phyloP scores from a whole-genome alignment of 1,139 yeast genomes.

The Kodamaea fungicola region DNA sequence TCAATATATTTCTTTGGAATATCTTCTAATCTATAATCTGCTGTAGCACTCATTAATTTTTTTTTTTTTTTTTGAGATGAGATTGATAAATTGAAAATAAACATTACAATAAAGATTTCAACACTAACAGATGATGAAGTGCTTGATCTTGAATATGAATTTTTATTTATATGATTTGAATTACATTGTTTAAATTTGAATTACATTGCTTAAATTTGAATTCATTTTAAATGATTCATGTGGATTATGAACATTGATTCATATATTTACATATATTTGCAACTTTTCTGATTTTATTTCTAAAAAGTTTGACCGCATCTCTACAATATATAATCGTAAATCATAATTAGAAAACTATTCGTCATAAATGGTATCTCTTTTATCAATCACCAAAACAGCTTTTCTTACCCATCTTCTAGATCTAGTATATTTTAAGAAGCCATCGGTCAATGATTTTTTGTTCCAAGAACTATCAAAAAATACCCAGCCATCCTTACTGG shows the following conservation, averaged over 20 bases:
- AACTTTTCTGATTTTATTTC: too few relatives aligned
- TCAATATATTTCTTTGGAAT: slow-evolving; percentile 22
- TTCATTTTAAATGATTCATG: too few relatives aligned
- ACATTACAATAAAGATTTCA: too few relatives aligned
- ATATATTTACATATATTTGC: too few relatives aligned
- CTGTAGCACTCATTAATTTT: slow-evolving; percentile 10
- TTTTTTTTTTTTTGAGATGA: too few relatives aligned
- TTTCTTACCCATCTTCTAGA: slow-evolving; percentile 48
- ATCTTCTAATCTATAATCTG: slow-evolving; percentile 12
- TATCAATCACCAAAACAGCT: slow-evolving; percentile 45
- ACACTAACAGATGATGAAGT: too few relatives aligned
- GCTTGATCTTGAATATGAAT: too few relatives aligned
- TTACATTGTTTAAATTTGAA: too few relatives aligned
- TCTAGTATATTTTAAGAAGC: slow-evolving; percentile 50
- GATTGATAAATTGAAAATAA: too few relatives aligned
- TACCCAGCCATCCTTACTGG: slow-evolving; percentile 48
- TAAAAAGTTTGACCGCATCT: neutral
- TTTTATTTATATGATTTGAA: too few relatives aligned
- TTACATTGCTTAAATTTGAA: too few relatives aligned
- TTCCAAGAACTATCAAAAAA: slow-evolving; percentile 54
- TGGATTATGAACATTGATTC: too few relatives aligned
- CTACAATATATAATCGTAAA: neutral
- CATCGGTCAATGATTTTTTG: slow-evolving; percentile 38
- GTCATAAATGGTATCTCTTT: slow-evolving; percentile 27
- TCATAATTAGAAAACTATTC: slow-evolving; percentile 8